Evolutionary conservation across 805 yeast species (phyloP), one percentile per base, ranked within the genome.

Genomic region (Barnettozyma populi): DNA sequence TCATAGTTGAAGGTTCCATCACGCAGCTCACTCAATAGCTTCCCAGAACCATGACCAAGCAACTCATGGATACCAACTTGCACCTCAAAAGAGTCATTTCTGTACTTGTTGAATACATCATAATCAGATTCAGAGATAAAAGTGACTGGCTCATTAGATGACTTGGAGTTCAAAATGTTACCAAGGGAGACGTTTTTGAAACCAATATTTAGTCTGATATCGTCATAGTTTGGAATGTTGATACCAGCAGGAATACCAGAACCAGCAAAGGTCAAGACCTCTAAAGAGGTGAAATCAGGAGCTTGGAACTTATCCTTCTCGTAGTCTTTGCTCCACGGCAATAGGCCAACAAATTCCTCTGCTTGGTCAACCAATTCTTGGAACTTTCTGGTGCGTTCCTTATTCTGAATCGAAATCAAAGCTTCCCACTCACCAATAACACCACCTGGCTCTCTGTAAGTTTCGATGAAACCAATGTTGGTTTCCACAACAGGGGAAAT

Each of bases 381-480:
- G 62, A 89, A 89, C 59, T 87, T 89, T 45, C 78, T 82, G 16
- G 97, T 89, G 52, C 95, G 76, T 52, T 87, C 92, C 61, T 85
- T 84, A 67, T 89, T 88, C 47, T 89, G 95, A 79, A 88, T 85
- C 19, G 96, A 92, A 31, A 89, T 94, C 42, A 89, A 70, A 25
- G 95, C 88, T 69, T 89, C 96, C 92, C 94, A 89, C 66, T 89
- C 97, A 50, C 96, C 97, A 60, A 90, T 78, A 41, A 88, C 87
- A 41, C 96, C 96, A 29, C 90, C 78, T 14, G 96, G 95, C 63
- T 88, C 97, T 66, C 97, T 76, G 69, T 89, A 89, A 25, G 96
- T 89, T 69, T 89, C 97, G 57, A 89, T 89, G 64, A 89, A 89
- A 0, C 97, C 97, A 57, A 89, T 79, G 63, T 89, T 88, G 40